Conservation (phyloP, 495 filamentous ascomycete genomes). For the Penicillium ucsense region DNA sequence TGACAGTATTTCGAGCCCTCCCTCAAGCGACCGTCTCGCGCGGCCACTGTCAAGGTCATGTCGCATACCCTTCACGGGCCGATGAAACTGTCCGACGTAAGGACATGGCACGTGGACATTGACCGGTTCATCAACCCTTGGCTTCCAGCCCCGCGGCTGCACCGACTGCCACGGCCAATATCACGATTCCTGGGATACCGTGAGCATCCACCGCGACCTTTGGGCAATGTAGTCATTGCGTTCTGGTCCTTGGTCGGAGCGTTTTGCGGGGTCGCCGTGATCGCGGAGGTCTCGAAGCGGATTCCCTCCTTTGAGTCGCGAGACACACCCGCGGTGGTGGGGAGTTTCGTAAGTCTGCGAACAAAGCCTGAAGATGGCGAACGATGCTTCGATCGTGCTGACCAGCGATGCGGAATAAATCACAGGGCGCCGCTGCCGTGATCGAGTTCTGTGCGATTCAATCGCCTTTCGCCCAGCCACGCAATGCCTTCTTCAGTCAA, state of each 20-base stretch:
- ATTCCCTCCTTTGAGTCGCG: conserved; percentile 28
- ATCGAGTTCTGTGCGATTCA: conserved; percentile 64
- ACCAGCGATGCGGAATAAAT: neutral
- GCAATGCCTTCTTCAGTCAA: conserved; percentile 67
- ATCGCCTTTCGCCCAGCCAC: conserved; percentile 78
- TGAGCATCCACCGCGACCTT: conserved; percentile 12
- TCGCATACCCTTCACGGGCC: neutral
- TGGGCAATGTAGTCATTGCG: conserved; percentile 30
- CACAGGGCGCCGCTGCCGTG: conserved; percentile 67
- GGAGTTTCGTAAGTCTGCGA: conserved; percentile 31
- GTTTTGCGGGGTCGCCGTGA: conserved; percentile 34
- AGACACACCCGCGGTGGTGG: conserved; percentile 28
- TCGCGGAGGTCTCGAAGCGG: conserved; percentile 30
- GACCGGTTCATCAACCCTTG: conserved; percentile 55
- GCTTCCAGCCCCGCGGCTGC: conserved; percentile 41
- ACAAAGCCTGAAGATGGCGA: neutral
- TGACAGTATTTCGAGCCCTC: no score
- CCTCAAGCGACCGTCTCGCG: neutral
- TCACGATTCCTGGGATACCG: conserved; percentile 36
- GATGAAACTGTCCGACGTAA: conserved; percentile 4
- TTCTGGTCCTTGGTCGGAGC: conserved; percentile 37
- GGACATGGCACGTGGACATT: conserved; percentile 50
- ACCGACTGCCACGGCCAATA: conserved; percentile 25
- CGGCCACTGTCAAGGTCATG: conserved; percentile 1
- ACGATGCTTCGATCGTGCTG: neutral